A percentile compares a stretch with the other conserved stretches of the same genome.
Conservation (phyloP, 768 basidiomycete genomes). For the Russula sp. region DNA sequence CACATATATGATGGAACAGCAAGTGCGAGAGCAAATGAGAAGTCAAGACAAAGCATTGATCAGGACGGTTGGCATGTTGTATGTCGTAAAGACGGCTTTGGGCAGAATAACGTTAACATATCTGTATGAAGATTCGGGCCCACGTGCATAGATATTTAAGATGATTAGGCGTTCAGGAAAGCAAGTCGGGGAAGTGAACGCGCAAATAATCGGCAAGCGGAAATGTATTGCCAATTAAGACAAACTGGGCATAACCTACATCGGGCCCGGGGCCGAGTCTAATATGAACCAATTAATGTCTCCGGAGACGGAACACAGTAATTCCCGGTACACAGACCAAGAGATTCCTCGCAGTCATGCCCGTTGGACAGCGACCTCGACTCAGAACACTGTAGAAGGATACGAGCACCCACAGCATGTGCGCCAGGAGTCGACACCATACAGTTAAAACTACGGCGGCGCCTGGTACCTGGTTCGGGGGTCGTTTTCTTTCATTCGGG, state of each 20-base stretch:
- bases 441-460: background rate
- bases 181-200: slow-evolving; percentile 32
- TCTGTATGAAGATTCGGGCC: background rate
- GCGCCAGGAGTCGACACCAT: background rate
- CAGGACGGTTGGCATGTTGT: background rate
- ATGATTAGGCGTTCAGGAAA: slow-evolving; percentile 43
- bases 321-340: background rate
- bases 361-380: background rate
- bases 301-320: too few relatives aligned
- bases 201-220: slow-evolving; percentile 39
- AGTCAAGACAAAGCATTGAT: background rate
- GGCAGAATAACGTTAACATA: background rate
- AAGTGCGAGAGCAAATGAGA: background rate
- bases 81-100: slow-evolving; percentile 23
- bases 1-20: slow-evolving; percentile 20
- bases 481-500: too few relatives aligned
- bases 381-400: background rate
- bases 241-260: slow-evolving; percentile 18
- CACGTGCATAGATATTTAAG: slow-evolving; percentile 23
- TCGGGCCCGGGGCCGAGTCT: background rate
- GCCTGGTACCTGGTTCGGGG: too few relatives aligned
- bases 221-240: slow-evolving; percentile 28
- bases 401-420: too few relatives aligned
- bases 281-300: too few relatives aligned
- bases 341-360: background rate